These are phyloP conservation scores for Tetrahymena malaccensis DNA, from an alignment of 73 alveolate genomes.

Conservation along the genomic window DNA sequence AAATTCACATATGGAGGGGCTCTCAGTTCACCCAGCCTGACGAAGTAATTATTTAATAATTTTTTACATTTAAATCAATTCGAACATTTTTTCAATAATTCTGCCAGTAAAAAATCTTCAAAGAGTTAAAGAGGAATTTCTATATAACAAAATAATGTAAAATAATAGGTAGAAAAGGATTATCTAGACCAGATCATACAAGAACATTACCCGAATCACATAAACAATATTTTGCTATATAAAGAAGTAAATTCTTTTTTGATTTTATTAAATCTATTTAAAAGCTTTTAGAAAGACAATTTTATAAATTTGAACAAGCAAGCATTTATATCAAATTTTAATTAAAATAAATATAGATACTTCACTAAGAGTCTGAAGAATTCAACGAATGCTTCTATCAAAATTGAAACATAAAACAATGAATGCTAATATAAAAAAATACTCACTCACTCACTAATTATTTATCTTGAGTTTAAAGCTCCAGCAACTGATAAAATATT, in stretches of 20 bases:
- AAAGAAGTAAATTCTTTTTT: neutral
- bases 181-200: neutral
- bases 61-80: no score
- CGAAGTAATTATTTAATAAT: neutral
- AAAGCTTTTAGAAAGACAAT: neutral
- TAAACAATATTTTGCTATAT: neutral
- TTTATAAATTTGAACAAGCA: neutral
- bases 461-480: neutral
- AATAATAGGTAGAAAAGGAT: neutral
- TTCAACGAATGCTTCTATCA: neutral
- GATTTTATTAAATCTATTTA: neutral
- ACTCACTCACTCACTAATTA: neutral
- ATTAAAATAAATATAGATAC: neutral
- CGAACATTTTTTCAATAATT: no score
- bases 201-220: neutral
- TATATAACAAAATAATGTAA: neutral
- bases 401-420: neutral
- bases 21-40: neutral
- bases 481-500: no score
- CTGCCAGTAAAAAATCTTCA: neutral
- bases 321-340: no score
- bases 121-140: neutral
- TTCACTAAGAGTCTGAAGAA: neutral
- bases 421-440: no score
- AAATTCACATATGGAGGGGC: neutral